Evolutionary conservation across 116 monocot genomes (phyloP).

Genomic region (Papilionanthe hybrid): DNA sequence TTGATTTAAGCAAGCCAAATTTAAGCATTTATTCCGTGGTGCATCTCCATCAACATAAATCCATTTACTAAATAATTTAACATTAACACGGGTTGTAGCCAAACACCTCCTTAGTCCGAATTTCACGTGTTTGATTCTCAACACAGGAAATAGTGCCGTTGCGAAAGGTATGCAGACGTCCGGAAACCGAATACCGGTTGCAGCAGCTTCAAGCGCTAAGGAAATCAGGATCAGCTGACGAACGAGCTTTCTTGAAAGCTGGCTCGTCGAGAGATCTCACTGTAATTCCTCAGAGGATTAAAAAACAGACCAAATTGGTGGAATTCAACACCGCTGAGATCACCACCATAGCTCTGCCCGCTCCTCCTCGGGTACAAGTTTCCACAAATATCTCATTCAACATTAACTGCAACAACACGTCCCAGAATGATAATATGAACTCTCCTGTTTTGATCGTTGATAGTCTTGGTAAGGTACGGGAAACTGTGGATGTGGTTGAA

Average conservation of each 20-base stretch:
- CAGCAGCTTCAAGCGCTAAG: conserved; percentile 25
- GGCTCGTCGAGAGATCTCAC: neutral
- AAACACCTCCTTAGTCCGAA: too few relatives aligned
- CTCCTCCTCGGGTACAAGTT: neutral
- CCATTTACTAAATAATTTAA: too few relatives aligned
- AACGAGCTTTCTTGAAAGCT: neutral
- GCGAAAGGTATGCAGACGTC: conserved; percentile 59
- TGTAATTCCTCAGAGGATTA: neutral
- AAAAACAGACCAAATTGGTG: neutral
- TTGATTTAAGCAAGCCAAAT: too few relatives aligned
- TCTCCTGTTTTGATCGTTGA: neutral
- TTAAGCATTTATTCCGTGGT: too few relatives aligned
- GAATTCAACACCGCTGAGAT: neutral
- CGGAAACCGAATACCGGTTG: conserved; percentile 60
- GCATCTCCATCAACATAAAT: too few relatives aligned
- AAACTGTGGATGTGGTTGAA: neutral
- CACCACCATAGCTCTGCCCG: conserved; percentile 1
- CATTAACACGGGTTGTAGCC: too few relatives aligned
- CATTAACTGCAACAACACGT: neutral
- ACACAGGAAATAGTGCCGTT: conserved; percentile 66
- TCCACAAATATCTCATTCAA: neutral
- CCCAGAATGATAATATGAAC: neutral
- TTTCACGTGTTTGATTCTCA: neutral
- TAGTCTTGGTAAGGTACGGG: neutral
- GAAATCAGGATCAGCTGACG: conserved; percentile 3